Conservation (phyloP, 306 rosid genomes). For the Albizia julibrissin region DNA sequence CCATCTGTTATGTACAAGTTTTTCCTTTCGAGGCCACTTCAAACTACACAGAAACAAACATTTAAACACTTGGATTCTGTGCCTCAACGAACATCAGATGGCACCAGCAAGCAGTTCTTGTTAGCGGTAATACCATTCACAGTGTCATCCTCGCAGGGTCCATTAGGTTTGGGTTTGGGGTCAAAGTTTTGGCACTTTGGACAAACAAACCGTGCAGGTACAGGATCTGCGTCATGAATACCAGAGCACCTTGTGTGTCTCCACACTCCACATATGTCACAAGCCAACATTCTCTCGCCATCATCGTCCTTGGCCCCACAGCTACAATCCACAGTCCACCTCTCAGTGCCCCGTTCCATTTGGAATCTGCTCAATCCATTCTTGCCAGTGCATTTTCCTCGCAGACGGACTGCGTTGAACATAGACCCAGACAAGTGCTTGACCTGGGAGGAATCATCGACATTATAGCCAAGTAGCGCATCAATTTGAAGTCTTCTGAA, state of each 20-base stretch:
- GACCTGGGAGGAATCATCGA: slow-evolving; percentile 74
- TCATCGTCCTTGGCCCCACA: slow-evolving; percentile 96
- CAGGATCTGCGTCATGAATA: slow-evolving; percentile 63
- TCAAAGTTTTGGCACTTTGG: slow-evolving; percentile 53
- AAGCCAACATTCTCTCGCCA: slow-evolving; percentile 97
- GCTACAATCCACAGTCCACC: slow-evolving; percentile 95
- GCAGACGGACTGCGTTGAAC: slow-evolving; percentile 45
- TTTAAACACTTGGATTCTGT: slow-evolving; percentile 15
- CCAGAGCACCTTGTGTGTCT: slow-evolving; percentile 85
- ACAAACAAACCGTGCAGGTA: slow-evolving; percentile 79
- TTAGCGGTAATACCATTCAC: slow-evolving; percentile 38
- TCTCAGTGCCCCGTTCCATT: slow-evolving; percentile 92
- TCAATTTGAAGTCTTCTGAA: slow-evolving; percentile 75
- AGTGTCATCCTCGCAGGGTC: slow-evolving; percentile 57
- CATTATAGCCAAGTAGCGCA: slow-evolving; percentile 66
- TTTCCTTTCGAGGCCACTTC: slow-evolving; percentile 32
- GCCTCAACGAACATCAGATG: slow-evolving; percentile 47
- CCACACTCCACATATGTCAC: slow-evolving; percentile 91
- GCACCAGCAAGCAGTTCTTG: slow-evolving; percentile 42
- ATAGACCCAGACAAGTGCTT: slow-evolving; percentile 57
- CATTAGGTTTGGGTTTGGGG: slow-evolving; percentile 31
- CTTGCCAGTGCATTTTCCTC: slow-evolving; percentile 72
- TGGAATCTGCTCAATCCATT: slow-evolving; percentile 65
- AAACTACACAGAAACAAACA: not conserved
- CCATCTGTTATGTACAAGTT: slow-evolving; percentile 49